These are phyloP conservation scores for Hypoxylon sp. DNA, from an alignment of 2,329 filamentous ascomycete species.

Conservation along the genomic window DNA sequence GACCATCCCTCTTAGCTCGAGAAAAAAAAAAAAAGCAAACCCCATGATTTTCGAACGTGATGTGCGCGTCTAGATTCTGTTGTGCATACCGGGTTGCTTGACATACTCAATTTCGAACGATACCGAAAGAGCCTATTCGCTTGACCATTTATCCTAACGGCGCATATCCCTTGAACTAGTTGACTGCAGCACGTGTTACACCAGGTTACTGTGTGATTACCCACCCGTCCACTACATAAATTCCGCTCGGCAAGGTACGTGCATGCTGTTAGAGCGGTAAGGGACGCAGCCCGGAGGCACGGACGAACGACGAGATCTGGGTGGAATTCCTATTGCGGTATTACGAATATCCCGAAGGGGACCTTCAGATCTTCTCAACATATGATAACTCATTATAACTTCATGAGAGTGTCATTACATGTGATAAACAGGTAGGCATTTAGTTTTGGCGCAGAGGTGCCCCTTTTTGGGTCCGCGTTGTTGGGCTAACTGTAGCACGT, in stretches of 20 bases:
- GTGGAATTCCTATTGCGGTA: conserved; percentile 20
- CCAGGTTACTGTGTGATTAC: conserved; percentile 27
- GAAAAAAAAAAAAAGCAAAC: conserved; percentile 10
- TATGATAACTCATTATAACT: conserved; percentile 2
- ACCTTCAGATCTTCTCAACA: conserved; percentile 4
- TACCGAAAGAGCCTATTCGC: conserved; percentile 25
- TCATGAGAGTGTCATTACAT: not conserved
- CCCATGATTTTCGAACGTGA: conserved; percentile 22
- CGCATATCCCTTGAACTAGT: conserved; percentile 18
- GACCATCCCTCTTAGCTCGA: conserved; percentile 25
- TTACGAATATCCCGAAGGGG: conserved; percentile 6
- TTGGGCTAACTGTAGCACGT: conserved; percentile 10
- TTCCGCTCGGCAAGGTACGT: conserved; percentile 12
- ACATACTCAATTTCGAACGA: conserved; percentile 24
- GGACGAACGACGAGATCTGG: conserved; percentile 24
- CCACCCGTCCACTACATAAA: conserved; percentile 15
- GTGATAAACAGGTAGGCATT: not conserved
- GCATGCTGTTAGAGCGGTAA: conserved; percentile 10
- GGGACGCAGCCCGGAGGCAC: conserved; percentile 19
- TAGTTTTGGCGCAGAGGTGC: not conserved
- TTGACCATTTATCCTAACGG: conserved; percentile 27
- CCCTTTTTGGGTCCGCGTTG: conserved; percentile 17
- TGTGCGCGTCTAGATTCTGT: conserved; percentile 15
- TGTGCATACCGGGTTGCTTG: conserved; percentile 5
- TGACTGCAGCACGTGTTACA: conserved; percentile 36